phyloP scores from a whole-genome alignment of 2,329 filamentous ascomycete genomes.

The Colletotrichum sp. region DNA sequence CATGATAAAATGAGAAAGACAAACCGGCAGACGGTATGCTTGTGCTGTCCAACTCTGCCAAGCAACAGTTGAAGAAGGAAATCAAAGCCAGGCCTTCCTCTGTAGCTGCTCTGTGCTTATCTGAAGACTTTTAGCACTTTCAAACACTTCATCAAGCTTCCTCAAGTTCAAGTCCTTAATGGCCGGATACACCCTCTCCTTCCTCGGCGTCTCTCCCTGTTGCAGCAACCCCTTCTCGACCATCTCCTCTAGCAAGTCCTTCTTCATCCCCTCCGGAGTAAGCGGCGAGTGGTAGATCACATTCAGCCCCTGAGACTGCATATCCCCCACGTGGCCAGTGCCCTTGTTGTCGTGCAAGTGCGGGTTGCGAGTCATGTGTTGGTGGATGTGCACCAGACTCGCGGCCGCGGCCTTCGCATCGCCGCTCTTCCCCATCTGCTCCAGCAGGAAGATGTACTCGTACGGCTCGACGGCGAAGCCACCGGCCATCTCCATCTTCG shows the following conservation, averaged over 20 bases:
- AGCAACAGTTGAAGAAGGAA: neutral
- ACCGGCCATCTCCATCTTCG: neutral
- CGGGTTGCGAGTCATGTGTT: conserved; percentile 5
- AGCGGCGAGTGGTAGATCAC: neutral
- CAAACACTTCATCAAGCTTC: neutral
- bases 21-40: too few relatives aligned
- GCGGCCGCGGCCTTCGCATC: neutral
- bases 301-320: neutral
- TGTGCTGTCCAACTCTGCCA: too few relatives aligned
- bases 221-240: neutral
- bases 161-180: neutral
- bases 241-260: neutral
- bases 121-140: neutral
- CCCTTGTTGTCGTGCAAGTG: conserved; percentile 9
- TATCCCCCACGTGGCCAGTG: conserved; percentile 1
- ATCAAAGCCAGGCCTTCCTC: neutral
- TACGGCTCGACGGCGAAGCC: conserved; percentile 6
- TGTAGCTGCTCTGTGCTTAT: neutral
- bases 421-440: neutral
- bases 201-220: neutral
- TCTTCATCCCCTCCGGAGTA: neutral
- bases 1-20: neutral
- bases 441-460: neutral
- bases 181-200: neutral
- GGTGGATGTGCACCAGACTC: neutral